These are phyloP conservation scores for Saturnispora halmiae DNA, from an alignment of 805 yeast species.

Conservation along the genomic window DNA sequence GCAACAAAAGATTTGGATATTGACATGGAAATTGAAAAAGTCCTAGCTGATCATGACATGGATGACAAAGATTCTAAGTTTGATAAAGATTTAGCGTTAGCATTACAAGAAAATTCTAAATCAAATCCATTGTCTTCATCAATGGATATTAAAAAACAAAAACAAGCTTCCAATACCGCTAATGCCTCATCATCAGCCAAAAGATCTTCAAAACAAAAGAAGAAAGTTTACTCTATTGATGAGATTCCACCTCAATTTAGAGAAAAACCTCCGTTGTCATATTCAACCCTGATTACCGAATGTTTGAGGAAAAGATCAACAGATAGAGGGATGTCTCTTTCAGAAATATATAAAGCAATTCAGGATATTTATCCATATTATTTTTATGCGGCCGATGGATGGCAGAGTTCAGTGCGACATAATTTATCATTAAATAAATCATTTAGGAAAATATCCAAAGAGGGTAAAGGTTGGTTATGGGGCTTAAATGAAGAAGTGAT, in stretches of 20 bases:
- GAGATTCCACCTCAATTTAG: conserved; percentile 87
- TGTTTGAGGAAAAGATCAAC: conserved; percentile 63
- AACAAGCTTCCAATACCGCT: conserved; percentile 18
- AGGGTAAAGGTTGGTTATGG: conserved; percentile 95
- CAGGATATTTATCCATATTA: conserved; percentile 86
- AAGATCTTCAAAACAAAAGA: conserved; percentile 44
- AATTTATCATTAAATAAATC: conserved; percentile 80
- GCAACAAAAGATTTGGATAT: conserved; percentile 10
- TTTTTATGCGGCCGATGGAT: conserved; percentile 90
- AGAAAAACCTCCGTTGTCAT: conserved; percentile 73
- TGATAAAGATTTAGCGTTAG: conserved; percentile 18
- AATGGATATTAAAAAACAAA: conserved; percentile 14
- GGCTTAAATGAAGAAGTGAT: conserved; percentile 80
- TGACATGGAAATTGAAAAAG: conserved; percentile 16
- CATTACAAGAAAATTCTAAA: conserved; percentile 25
- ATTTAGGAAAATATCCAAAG: conserved; percentile 70
- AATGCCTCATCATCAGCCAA: conserved; percentile 22
- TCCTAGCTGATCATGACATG: conserved; percentile 16
- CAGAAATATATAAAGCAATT: conserved; percentile 81
- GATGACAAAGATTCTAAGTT: conserved; percentile 13
- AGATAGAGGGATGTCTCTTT: conserved; percentile 65
- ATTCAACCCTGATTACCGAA: conserved; percentile 70
- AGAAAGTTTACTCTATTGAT: conserved; percentile 61
- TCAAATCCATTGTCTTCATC: conserved; percentile 16
- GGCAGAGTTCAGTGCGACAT: conserved; percentile 94